A percentile compares a stretch with the other conserved stretches of the same genome.
Evolutionary conservation across 257 asterid genomes (phyloP).

Genomic region (Osmanthus fragrans): DNA sequence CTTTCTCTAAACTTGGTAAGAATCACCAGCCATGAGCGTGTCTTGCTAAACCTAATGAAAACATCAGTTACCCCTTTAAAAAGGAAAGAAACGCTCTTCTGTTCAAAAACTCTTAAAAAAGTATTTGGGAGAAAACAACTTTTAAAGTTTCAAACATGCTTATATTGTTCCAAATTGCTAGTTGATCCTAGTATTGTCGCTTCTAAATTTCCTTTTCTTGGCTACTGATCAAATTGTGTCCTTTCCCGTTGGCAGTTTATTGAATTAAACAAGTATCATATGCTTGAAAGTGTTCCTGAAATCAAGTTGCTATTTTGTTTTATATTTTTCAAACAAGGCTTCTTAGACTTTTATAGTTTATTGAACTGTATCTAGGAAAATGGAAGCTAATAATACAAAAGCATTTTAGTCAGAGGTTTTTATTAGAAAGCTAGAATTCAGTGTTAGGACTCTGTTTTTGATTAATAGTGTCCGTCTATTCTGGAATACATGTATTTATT

Average conservation of each 20-base stretch:
- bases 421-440: too few species aligned
- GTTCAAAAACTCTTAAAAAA: too few species aligned
- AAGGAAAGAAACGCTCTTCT: too few species aligned
- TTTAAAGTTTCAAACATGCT: too few species aligned
- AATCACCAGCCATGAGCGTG: background rate
- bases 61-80: background rate
- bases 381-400: background rate
- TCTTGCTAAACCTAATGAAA: too few species aligned
- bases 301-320: constrained; percentile 1
- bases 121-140: too few species aligned
- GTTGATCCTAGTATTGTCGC: too few species aligned
- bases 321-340: background rate
- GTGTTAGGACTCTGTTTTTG: background rate
- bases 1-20: background rate
- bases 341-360: too few species aligned
- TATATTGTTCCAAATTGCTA: too few species aligned
- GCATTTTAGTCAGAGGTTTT: background rate
- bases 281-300: background rate
- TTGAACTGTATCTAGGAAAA: background rate
- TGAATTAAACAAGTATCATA: background rate
- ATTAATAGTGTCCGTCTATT: too few species aligned
- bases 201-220: background rate
- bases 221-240: background rate
- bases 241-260: too few species aligned
- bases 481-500: too few species aligned